Evolutionary conservation across 371 early-diverging fungal species (phyloP).

Genomic region (Capillidium heterosporum): DNA sequence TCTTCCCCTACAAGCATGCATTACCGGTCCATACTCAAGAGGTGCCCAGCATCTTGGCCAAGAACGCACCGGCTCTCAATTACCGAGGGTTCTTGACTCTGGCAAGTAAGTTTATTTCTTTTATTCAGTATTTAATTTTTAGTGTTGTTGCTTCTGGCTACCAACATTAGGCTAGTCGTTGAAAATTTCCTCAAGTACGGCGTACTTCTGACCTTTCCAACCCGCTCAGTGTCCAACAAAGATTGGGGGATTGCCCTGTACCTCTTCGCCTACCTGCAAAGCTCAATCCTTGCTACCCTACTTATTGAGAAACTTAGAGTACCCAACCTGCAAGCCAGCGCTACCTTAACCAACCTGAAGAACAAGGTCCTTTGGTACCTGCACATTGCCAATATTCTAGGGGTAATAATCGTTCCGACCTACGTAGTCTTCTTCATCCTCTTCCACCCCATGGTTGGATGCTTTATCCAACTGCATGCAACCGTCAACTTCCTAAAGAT

Average conservation of each 20-base stretch:
- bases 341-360: conserved; percentile 4
- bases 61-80: conserved; percentile 56
- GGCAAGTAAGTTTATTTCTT: conserved; percentile 25
- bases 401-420: conserved; percentile 36
- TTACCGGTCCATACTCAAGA: conserved; percentile 37
- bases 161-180: conserved; percentile 61
- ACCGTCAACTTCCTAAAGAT: conserved; percentile 55
- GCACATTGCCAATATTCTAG: conserved; percentile 33
- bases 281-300: conserved; percentile 27
- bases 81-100: conserved; percentile 48
- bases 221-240: conserved; percentile 13
- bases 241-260: conserved; percentile 32
- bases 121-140: not conserved
- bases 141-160: conserved; percentile 68
- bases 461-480: conserved; percentile 33
- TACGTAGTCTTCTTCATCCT: conserved; percentile 46
- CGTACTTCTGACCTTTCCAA: conserved; percentile 32
- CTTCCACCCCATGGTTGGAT: conserved; percentile 52
- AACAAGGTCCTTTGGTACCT: conserved; percentile 12
- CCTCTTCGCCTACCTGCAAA: conserved; percentile 26
- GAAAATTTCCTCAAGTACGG: conserved; percentile 84
- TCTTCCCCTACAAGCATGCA: conserved; percentile 24
- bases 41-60: conserved; percentile 42
- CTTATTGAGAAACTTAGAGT: conserved; percentile 24
- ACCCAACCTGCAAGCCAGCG: not conserved